Evolutionary conservation across 345 rosid species (phyloP).

Genomic region (Erysimum cheiranthoides): DNA sequence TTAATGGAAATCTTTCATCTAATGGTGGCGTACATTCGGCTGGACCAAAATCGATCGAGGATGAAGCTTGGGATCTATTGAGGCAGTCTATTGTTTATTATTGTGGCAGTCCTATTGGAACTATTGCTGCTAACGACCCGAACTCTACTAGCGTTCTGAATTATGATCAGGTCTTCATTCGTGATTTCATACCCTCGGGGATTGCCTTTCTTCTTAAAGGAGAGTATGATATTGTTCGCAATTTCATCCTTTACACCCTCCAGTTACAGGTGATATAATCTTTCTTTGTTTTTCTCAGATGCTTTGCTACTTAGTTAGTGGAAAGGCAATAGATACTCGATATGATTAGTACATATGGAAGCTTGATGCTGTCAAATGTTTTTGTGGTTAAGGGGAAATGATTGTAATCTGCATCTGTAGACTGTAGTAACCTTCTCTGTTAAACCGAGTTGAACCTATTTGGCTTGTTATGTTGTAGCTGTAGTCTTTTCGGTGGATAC

Average conservation of each 20-base stretch:
- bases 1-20: conserved; percentile 43
- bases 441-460: neutral
- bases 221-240: conserved; percentile 86
- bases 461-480: neutral
- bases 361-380: neutral
- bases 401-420: neutral
- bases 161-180: conserved; percentile 94
- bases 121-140: conserved; percentile 95
- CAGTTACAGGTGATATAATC: conserved; percentile 77
- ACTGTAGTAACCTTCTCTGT: neutral
- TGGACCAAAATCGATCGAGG: conserved; percentile 62
- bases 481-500: neutral
- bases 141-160: conserved; percentile 63
- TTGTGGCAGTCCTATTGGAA: conserved; percentile 88
- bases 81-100: conserved; percentile 76
- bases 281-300: conserved; percentile 1
- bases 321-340: no score
- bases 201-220: conserved; percentile 94
- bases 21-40: conserved; percentile 44
- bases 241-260: conserved; percentile 90
- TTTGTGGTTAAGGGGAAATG: neutral
- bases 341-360: neutral
- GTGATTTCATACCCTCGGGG: conserved; percentile 93
- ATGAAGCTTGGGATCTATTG: conserved; percentile 87
- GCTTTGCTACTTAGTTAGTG: neutral